These are phyloP conservation scores for Auricularia sp. DNA, from an alignment of 768 basidiomycete species.

Conservation along the genomic window DNA sequence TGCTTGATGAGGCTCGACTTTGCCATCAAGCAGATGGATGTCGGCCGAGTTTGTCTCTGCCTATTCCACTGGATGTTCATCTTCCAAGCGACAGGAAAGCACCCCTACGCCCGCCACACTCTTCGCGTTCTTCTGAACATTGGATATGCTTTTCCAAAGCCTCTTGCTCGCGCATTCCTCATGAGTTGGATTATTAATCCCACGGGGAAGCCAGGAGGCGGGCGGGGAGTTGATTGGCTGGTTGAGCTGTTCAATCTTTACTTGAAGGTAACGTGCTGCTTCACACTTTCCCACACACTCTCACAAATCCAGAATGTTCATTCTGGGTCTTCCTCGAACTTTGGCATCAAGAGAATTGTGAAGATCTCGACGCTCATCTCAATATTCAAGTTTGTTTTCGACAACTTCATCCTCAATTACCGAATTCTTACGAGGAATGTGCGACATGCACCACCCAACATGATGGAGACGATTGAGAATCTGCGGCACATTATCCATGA, in stretches of 20 bases:
- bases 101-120: background rate
- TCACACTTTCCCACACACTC: too few relatives aligned
- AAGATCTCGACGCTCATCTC: conserved; percentile 13
- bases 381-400: conserved; percentile 6
- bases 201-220: background rate
- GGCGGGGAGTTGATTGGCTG: background rate
- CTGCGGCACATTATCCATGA: conserved; percentile 11
- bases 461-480: conserved; percentile 18
- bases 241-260: background rate
- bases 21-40: background rate
- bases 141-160: background rate
- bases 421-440: conserved; percentile 18
- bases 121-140: background rate
- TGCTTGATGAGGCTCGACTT: background rate
- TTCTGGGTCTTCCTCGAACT: conserved; percentile 1
- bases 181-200: background rate
- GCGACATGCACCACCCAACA: conserved; percentile 20
- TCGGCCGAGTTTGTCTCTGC: background rate
- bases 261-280: background rate
- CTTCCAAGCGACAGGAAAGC: background rate
- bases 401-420: conserved; percentile 13
- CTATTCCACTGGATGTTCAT: background rate
- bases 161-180: background rate
- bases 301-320: background rate
- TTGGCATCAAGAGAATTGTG: conserved; percentile 10